These are phyloP conservation scores for Pichia deserticola DNA, from an alignment of 805 yeast species.

Conservation along the genomic window DNA sequence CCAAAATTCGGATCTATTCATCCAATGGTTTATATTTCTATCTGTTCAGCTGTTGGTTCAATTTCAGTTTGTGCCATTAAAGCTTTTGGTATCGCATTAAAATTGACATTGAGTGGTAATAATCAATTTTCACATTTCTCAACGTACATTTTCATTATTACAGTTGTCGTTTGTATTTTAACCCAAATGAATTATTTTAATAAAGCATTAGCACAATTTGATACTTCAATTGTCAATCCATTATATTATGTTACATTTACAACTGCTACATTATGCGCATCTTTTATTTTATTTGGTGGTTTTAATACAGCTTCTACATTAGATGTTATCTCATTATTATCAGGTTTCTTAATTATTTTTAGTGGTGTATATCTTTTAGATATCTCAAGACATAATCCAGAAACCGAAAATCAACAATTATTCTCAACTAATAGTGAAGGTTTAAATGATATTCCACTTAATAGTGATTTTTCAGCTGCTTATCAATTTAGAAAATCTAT, in stretches of 20 bases:
- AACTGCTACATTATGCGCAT: constrained; percentile 78
- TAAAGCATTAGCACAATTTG: constrained; percentile 89
- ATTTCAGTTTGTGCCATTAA: constrained; percentile 87
- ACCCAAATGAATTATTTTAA: constrained; percentile 93
- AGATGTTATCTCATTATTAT: constrained; percentile 70
- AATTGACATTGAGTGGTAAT: constrained; percentile 74
- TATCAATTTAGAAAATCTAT: constrained; percentile 70
- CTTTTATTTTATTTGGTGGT: constrained; percentile 78
- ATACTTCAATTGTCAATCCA: constrained; percentile 87
- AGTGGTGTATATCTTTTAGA: constrained; percentile 81
- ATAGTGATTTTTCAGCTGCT: constrained; percentile 69
- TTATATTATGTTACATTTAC: constrained; percentile 87
- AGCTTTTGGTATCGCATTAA: constrained; percentile 88
- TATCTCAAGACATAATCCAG: constrained; percentile 60
- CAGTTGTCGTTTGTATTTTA: constrained; percentile 72
- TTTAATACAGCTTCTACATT: constrained; percentile 78
- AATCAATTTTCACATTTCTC: constrained; percentile 83
- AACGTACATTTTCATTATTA: constrained; percentile 72
- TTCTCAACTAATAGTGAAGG: constrained; percentile 43
- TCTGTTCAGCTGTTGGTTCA: constrained; percentile 86
- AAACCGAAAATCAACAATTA: constrained; percentile 33
- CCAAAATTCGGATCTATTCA: constrained; percentile 72
- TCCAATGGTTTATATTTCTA: constrained; percentile 85
- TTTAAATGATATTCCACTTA: constrained; percentile 61
- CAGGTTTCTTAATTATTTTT: constrained; percentile 82